Percentiles rank a stretch among this genome's conserved stretches.
Conservation (phyloP, 495 filamentous ascomycete genomes). For the Lichina pygmaea region DNA sequence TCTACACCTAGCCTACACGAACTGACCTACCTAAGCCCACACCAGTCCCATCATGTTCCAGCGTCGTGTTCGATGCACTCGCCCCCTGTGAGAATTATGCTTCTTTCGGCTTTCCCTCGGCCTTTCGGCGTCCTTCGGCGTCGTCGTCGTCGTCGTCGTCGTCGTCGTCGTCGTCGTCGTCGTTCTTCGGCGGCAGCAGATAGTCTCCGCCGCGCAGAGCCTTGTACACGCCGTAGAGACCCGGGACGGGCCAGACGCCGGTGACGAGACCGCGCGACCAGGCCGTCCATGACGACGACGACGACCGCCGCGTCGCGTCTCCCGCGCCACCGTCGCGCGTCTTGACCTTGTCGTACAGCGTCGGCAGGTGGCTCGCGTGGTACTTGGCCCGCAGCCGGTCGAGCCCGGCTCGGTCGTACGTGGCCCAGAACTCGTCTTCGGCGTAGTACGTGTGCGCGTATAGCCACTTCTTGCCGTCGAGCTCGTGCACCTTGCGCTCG, state of each 20-base stretch:
- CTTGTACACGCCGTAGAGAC: too few species aligned
- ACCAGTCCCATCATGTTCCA: too few species aligned
- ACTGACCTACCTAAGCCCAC: too few species aligned
- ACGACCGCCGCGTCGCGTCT: not conserved
- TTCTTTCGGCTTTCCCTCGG: too few species aligned
- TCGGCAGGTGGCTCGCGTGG: constrained; percentile 18
- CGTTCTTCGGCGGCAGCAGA: not conserved
- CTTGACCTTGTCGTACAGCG: constrained; percentile 27
- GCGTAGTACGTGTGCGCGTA: constrained; percentile 28
- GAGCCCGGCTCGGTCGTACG: constrained; percentile 22
- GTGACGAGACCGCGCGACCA: not conserved
- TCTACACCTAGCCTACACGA: too few species aligned
- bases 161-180: not conserved
- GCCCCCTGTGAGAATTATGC: too few species aligned
- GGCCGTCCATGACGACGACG: not conserved
- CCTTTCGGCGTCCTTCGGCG: too few species aligned
- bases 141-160: not conserved
- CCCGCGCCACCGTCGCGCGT: constrained; percentile 4
- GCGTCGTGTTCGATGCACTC: too few species aligned
- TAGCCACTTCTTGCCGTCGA: constrained; percentile 38
- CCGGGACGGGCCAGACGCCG: too few species aligned
- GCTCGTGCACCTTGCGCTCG: constrained; percentile 31
- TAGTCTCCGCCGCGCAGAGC: too few species aligned
- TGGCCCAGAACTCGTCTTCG: constrained; percentile 26
- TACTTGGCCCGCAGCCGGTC: constrained; percentile 22